Base-by-base conservation (phyloP, 331 rosid species). In the Pyrus hybrid region DNA sequence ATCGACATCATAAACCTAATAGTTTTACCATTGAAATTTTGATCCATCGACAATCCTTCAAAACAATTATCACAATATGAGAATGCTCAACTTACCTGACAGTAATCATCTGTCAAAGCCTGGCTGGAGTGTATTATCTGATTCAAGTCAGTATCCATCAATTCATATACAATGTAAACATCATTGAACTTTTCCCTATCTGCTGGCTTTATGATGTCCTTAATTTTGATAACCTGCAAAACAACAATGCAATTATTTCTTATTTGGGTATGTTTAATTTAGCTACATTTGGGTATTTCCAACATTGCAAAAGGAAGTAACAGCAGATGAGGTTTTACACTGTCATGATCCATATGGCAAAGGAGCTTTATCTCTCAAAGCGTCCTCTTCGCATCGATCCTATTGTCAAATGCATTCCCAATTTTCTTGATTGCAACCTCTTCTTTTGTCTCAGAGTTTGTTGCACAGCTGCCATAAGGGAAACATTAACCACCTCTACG, bases 221-320 rank as follows among this genome's bases (percentile, higher is more conserved):
- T 87, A 70, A 93, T 87, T 76, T 91, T 91, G 82, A 88, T 60
- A 29, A 93, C 67, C 98, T 93, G 85, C 83, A 81, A 62, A 77
- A 37, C 8, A 71, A 11, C 20, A 67, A 62, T 28, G 25, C 21
- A 20, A 68, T 57, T 17, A 74, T 5, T 63, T 29, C 64, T 25
- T n/a, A 66, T 35, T n/a, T n/a, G n/a, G n/a, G n/a, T n/a, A n/a
- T n/a, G n/a, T n/a, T n/a, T 21, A 23, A 35, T 60, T 32, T 18
- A 32, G 35, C 74, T 21, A 33, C 29, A 30, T 28, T 17, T 45
- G 76, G 29, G 6, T 6, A n/a, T n/a, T n/a, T n/a, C n/a, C n/a
- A n/a, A n/a, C n/a, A n/a, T n/a, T n/a, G n/a, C n/a, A n/a, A n/a
- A n/a, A n/a, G n/a, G n/a, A n/a, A n/a, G n/a, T n/a, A n/a, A n/a